Conservation (phyloP, 139 green algal species). For the Chlamydomonas sp. region DNA sequence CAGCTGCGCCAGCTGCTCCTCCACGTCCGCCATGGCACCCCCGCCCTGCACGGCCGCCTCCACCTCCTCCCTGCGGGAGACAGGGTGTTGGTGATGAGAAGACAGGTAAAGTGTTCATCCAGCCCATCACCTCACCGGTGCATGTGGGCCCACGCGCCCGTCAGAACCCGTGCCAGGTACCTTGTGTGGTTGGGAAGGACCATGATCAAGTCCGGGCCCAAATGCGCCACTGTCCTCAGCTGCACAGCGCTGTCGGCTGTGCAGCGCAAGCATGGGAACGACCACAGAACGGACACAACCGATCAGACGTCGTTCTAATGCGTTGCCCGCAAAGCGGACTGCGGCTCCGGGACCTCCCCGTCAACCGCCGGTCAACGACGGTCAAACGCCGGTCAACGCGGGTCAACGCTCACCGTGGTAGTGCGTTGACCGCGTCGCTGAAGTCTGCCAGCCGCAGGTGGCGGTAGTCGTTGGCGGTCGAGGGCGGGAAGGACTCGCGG, state of each 20-base stretch:
- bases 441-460: conserved; percentile 88
- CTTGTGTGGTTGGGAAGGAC: too few species aligned
- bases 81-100: background rate
- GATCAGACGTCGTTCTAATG: background rate
- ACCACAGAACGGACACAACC: too few species aligned
- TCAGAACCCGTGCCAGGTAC: too few species aligned
- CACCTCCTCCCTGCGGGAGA: conserved; percentile 42
- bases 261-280: too few species aligned
- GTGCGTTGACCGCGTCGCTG: conserved; percentile 70
- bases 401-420: conserved; percentile 62
- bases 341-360: background rate
- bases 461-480: conserved; percentile 68
- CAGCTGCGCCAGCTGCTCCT: conserved; percentile 45
- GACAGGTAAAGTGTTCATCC: background rate
- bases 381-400: background rate
- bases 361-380: background rate
- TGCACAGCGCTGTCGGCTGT: too few species aligned
- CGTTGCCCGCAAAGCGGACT: conserved; percentile 23
- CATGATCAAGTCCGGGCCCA: too few species aligned
- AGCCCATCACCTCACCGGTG: too few species aligned
- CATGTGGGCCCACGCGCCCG: too few species aligned
- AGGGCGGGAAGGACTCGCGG: conserved; percentile 59
- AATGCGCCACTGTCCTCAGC: too few species aligned
- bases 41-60: conserved; percentile 30
- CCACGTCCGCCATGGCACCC: conserved; percentile 34